Evolutionary conservation across 306 rosid genomes (phyloP).

Genomic region (Fragaria vesca): DNA sequence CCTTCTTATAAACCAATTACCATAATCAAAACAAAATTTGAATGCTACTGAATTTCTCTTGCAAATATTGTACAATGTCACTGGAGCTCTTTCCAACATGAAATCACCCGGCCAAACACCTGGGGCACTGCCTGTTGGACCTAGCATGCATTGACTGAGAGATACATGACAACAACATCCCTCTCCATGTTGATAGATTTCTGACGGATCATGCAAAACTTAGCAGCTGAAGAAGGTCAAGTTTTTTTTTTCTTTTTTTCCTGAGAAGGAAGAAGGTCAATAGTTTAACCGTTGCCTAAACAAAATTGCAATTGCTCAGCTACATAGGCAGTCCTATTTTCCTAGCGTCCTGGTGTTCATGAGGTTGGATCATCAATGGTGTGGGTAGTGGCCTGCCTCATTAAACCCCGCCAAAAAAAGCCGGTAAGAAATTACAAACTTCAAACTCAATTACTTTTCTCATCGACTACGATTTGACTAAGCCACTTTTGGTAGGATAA

Average conservation of each 20-base stretch:
- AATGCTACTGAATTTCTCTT: not conserved
- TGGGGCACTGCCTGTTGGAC: not conserved
- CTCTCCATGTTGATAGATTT: slow-evolving; percentile 91
- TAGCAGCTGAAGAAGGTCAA: not conserved
- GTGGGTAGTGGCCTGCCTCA: too few species aligned
- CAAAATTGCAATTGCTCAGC: not conserved
- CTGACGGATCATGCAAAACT: slow-evolving; percentile 35
- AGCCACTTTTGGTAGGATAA: too few species aligned
- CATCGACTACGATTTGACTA: too few species aligned
- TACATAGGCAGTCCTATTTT: not conserved
- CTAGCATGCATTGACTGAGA: slow-evolving; percentile 60
- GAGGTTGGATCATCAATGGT: too few species aligned
- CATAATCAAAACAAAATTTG: not conserved
- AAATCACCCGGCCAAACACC: not conserved
- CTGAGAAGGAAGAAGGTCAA: not conserved
- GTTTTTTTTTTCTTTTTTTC: too few species aligned
- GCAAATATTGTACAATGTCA: not conserved
- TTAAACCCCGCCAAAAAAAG: too few species aligned
- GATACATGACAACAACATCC: slow-evolving; percentile 73
- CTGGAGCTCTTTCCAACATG: not conserved
- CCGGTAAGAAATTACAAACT: too few species aligned
- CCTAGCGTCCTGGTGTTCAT: not conserved
- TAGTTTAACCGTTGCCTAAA: not conserved
- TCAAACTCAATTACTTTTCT: too few species aligned
- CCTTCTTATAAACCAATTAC: not conserved